Percentiles rank a stretch among this genome's conserved stretches.
Evolutionary conservation across 2,329 filamentous ascomycete genomes (phyloP).

Genomic region (Pyrenochaeta sp.): DNA sequence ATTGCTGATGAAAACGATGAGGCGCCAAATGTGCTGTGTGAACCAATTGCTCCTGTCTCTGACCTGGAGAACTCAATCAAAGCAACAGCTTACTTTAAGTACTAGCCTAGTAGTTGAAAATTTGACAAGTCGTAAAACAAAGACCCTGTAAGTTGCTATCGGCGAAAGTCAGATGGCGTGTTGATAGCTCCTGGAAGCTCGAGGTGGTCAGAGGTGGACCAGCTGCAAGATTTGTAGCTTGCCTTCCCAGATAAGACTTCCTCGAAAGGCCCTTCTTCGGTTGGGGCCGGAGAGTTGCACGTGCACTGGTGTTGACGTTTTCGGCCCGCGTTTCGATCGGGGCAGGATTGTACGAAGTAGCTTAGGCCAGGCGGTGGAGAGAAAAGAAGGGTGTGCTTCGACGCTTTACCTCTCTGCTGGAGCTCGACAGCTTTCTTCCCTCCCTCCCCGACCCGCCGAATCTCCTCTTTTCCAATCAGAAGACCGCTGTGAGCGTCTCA

Average conservation of each 20-base stretch:
- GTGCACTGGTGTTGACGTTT: constrained; percentile 18
- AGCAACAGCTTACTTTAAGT: constrained; percentile 2
- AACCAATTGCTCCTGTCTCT: not conserved
- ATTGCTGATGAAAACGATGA: constrained; percentile 21
- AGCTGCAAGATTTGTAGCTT: constrained; percentile 38
- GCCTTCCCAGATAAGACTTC: constrained; percentile 42
- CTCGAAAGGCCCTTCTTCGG: constrained; percentile 35
- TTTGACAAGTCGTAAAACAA: constrained; percentile 9
- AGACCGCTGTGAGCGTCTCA: not conserved
- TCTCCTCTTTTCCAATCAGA: not conserved
- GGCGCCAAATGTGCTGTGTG: not conserved
- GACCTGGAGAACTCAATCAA: not conserved
- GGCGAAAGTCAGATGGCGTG: constrained; percentile 2
- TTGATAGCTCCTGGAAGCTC: constrained; percentile 15
- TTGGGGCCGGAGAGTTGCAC: constrained; percentile 30
- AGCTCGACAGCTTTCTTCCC: not conserved
- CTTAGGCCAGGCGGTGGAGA: not conserved
- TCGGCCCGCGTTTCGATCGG: constrained; percentile 9
- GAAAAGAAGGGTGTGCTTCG: not conserved
- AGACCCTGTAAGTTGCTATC: constrained; percentile 5
- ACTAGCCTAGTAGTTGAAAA: constrained; percentile 8
- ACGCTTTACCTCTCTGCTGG: not conserved
- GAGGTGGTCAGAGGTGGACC: constrained; percentile 17
- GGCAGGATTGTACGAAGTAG: too few relatives aligned
- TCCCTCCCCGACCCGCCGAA: too few relatives aligned